Base-by-base conservation (phyloP, 768 basidiomycete genomes). In the Phaffia tasmanica region DNA sequence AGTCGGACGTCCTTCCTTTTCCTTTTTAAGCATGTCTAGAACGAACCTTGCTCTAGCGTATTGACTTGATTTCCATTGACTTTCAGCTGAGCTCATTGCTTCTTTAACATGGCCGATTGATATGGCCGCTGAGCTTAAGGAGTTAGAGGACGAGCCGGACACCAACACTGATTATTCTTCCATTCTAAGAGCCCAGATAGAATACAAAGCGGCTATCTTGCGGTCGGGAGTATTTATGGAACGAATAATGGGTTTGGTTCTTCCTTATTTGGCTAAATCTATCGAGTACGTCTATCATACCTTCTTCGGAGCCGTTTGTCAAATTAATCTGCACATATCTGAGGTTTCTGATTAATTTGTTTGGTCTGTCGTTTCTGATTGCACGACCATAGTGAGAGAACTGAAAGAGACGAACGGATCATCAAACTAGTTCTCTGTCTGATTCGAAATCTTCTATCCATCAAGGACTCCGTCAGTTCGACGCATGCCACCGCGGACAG, bases 51-150 rank as follows among this genome's bases (percentile, higher is more conserved):
- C 35, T 42, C 23, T 57, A 19, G 59, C 23, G 3, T 29, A 11
- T 48, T 47, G 48, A 25, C 51, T 35, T 32, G 7, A 14, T 51
- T 57, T 35, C 5, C 23, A 21, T n/a, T 59, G 35, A n/a, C 35
- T 42, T 0, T 42, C 70, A 79, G 79, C 85, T 9, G 95, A 98
- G 74, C 79, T 99, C 27, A 85, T 98, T 74, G 88, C 90, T 0
- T 92, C 93, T 0, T 89, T 99, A 88, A 98, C 94, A 1, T 99
- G 95, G 95, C 95, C 95, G 0, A 94, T 99, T 63, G 89, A 98
- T 76, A 80, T 98, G 70, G 88, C 90, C 0, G 88, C 89, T 72
- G 95, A 98, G 76, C 80, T 99, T 70, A 88, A 87, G 72, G 95
- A 98, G 73, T 83, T 97, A 63, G 86, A 87, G 73, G 75, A 78